phyloP scores from a whole-genome alignment of 2,329 filamentous ascomycete species.

The Microdochium trichocladiopsis region DNA sequence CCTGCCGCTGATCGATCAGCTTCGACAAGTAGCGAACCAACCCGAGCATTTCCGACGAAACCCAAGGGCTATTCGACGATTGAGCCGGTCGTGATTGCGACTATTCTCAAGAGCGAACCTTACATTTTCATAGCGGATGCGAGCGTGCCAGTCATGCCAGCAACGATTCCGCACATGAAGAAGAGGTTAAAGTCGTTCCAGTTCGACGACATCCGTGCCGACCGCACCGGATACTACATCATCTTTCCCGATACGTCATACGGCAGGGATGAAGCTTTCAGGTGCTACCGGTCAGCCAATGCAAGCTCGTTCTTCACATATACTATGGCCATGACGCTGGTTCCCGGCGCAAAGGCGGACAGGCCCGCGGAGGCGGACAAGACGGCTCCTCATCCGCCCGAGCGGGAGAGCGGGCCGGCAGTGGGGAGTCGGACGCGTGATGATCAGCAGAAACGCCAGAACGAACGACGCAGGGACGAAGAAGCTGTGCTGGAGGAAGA shows the following conservation, averaged over 20 bases:
- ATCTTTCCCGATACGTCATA: constrained; percentile 74
- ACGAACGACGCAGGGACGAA: constrained; percentile 66
- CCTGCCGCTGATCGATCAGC: constrained; percentile 53
- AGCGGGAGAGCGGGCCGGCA: constrained; percentile 17
- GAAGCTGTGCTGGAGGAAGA: constrained; percentile 83
- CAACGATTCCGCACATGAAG: constrained; percentile 84
- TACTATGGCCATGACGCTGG: constrained; percentile 81
- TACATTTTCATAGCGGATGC: constrained; percentile 87
- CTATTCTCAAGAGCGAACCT: constrained; percentile 68
- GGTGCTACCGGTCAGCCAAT: constrained; percentile 73
- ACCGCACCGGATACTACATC: constrained; percentile 84
- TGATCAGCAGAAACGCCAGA: constrained; percentile 56
- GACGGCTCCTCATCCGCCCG: constrained; percentile 12
- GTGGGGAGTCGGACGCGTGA: constrained; percentile 50
- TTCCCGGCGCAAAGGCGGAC: constrained; percentile 26
- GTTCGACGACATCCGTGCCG: constrained; percentile 75
- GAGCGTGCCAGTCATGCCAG: constrained; percentile 78
- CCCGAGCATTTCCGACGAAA: constrained; percentile 30
- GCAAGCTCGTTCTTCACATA: constrained; percentile 87
- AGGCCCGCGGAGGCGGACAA: constrained; percentile 20
- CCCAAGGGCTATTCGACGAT: constrained; percentile 46
- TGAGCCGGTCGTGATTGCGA: constrained; percentile 59
- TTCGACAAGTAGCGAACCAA: constrained; percentile 22
- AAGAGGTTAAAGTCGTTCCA: constrained; percentile 79
- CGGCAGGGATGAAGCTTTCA: constrained; percentile 73